Conservation (phyloP, 768 basidiomycete species). For the Tephrocybe sp. region DNA sequence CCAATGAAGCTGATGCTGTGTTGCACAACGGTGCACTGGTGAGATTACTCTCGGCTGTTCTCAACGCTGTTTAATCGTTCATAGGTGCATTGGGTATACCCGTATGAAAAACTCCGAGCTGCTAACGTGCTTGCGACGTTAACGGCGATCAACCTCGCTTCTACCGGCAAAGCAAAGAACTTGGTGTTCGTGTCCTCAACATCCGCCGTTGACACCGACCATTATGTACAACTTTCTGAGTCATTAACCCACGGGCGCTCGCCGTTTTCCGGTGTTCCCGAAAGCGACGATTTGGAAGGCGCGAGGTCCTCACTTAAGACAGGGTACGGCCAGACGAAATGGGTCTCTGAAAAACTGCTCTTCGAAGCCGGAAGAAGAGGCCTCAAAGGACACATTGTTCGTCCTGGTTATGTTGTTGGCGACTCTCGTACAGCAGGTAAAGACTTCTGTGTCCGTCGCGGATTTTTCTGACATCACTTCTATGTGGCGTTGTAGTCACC, state of each 20-base stretch:
- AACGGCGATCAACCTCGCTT: constrained; percentile 78
- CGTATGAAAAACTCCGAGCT: constrained; percentile 88
- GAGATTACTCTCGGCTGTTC: constrained; percentile 23
- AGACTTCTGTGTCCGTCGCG: constrained; percentile 20
- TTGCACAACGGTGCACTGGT: constrained; percentile 98
- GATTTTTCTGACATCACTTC: constrained; percentile 4
- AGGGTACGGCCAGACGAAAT: constrained; percentile 97
- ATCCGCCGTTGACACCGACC: constrained; percentile 88
- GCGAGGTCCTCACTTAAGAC: constrained; percentile 74
- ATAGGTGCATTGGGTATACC: constrained; percentile 98
- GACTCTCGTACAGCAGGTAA: constrained; percentile 84
- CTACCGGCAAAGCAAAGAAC: constrained; percentile 69
- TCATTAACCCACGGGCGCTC: constrained; percentile 43
- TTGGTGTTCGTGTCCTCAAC: constrained; percentile 95
- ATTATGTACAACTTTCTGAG: constrained; percentile 89
- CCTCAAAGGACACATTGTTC: constrained; percentile 79
- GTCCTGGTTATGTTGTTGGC: constrained; percentile 96
- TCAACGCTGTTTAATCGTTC: background rate
- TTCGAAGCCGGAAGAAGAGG: constrained; percentile 91
- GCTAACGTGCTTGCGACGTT: constrained; percentile 94
- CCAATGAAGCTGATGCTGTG: constrained; percentile 75
- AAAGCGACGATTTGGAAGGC: constrained; percentile 87
- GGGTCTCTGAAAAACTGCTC: constrained; percentile 95
- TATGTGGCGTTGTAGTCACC: constrained; percentile 59
- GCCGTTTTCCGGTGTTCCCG: constrained; percentile 70